Evolutionary conservation across 305 asterid genomes (phyloP), one percentile per base, ranked within the genome.

Genomic region (Plantago rigida): DNA sequence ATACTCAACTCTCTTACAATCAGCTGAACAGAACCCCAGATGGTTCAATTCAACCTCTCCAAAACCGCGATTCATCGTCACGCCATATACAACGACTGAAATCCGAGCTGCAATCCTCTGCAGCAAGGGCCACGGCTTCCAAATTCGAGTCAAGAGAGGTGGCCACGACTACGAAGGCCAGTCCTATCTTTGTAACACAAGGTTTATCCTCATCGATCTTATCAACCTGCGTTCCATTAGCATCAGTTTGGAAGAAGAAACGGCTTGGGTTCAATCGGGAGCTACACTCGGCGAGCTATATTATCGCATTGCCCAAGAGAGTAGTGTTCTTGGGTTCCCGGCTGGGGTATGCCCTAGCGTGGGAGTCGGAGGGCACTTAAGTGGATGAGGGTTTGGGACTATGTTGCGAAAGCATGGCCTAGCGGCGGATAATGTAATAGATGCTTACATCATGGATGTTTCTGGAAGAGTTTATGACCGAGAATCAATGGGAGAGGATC

Each of bases 101-200:
- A 62, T 74, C 61, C 71, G 68, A 69, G 73, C 72, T 5, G 61
- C 74, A 17, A 41, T 78, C 15, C 13, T 59, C 4, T 78, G 82
- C 45, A 59, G 69, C 52, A 65, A 39, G 62, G 58, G 28, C 29
- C 75, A 68, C 6, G 54, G 39, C 5, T 55, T 71, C 8, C 75
- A 71, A 56, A 31, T 71, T 55, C 59, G 79, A 50, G 47, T 74
- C 39, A 74, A 63, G 71, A 78, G 82, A 13, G 79, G 79, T 3
- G 81, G 78, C 0, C 77, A 76, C 4, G 81, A 76, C 73, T 72
- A 69, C 7, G 81, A 77, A 51, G 79, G 79, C 53, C 62, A 71
- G 0, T 74, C 79, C 1, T 74, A 58, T 63, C 74, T 65, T 24
- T 55, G 69, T 49, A 41, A 13, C 15, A 65, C 62, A 55, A 71